Conservation (phyloP, 441 rosid genomes). For the Geranium incanum region DNA sequence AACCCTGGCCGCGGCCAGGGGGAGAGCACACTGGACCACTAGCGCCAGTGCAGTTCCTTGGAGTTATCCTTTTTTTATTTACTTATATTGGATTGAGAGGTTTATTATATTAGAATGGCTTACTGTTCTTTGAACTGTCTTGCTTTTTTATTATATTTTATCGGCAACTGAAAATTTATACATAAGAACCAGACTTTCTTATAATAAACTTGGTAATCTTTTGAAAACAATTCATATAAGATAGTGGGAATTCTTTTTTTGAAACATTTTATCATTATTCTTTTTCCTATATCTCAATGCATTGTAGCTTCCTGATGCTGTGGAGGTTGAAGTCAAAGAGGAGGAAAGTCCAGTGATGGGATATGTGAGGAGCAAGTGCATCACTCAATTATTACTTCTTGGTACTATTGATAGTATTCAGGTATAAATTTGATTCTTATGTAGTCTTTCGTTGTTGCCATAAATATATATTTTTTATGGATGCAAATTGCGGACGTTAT, state of each 20-base stretch:
- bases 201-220: not conserved
- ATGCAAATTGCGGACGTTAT: constrained; percentile 6
- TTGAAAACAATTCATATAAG: not conserved
- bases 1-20: no score
- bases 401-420: constrained; percentile 93
- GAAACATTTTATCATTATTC: not conserved
- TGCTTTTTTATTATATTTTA: not conserved
- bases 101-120: not conserved
- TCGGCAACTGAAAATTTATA: not conserved
- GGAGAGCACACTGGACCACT: no score
- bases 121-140: not conserved
- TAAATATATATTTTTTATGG: not conserved
- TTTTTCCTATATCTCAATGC: constrained; percentile 19
- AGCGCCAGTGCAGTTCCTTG: no score
- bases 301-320: constrained; percentile 54
- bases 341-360: constrained; percentile 73
- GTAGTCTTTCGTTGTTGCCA: constrained; percentile 3
- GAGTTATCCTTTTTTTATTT: not conserved
- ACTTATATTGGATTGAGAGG: constrained; percentile 1
- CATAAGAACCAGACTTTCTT: not conserved
- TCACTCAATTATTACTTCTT: constrained; percentile 87
- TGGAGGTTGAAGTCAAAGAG: constrained; percentile 58
- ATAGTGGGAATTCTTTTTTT: constrained; percentile 3
- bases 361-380: constrained; percentile 89
- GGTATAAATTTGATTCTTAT: constrained; percentile 38